A percentile compares a stretch with the other conserved stretches of the same genome.
Evolutionary conservation across 139 green algal genomes (phyloP).

Genomic region (Micractinium sp.): DNA sequence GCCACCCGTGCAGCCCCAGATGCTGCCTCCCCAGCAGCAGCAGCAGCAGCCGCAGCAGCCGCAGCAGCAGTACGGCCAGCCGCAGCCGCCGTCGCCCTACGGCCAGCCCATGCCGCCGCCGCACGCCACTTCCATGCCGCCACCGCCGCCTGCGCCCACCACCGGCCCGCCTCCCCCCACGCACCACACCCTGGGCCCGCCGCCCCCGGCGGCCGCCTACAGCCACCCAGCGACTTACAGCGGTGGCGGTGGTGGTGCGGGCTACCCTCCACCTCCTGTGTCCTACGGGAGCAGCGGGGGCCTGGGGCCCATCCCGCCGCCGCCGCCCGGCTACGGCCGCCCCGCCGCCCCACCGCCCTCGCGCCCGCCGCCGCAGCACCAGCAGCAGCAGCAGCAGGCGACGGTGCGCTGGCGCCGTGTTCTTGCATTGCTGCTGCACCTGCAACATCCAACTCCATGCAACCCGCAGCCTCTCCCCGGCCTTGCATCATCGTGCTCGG

Average conservation of each 20-base stretch:
- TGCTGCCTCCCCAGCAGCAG: not conserved
- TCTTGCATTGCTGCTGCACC: not conserved
- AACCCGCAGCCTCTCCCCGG: not conserved
- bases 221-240: not conserved
- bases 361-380: not conserved
- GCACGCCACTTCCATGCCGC: slow-evolving; percentile 7
- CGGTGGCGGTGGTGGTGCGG: not conserved
- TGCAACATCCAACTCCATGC: not conserved
- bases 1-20: not conserved
- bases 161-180: slow-evolving; percentile 8
- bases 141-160: not conserved
- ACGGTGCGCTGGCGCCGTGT: not conserved
- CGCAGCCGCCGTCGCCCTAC: slow-evolving; percentile 1
- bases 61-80: slow-evolving; percentile 13
- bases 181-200: slow-evolving; percentile 21
- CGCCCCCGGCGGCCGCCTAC: not conserved
- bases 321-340: slow-evolving; percentile 36
- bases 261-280: slow-evolving; percentile 27
- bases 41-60: not conserved
- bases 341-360: not conserved
- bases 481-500: not conserved
- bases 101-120: slow-evolving; percentile 18
- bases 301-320: slow-evolving; percentile 30
- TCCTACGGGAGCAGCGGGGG: slow-evolving; percentile 17
- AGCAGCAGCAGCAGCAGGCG: not conserved